phyloP scores from a whole-genome alignment of 2,329 filamentous ascomycete species.

The Alternaria gansuensis region DNA sequence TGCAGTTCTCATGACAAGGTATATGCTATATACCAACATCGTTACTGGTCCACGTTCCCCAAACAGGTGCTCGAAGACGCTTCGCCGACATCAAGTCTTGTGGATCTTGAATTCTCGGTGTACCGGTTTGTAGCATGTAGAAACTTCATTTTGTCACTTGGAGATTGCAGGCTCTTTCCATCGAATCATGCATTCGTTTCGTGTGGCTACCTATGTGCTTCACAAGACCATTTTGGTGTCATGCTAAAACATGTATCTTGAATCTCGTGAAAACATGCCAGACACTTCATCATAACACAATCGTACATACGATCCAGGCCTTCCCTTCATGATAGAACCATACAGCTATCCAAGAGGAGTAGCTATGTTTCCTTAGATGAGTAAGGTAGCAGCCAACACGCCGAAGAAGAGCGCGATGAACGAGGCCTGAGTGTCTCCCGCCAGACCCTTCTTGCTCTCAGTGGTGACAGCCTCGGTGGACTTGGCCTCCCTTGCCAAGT shows the following conservation, averaged over 20 bases:
- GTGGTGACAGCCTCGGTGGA: slow-evolving; percentile 5
- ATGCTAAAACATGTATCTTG: neutral
- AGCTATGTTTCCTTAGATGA: slow-evolving; percentile 14
- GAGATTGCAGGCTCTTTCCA: too few species aligned
- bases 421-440: slow-evolving; percentile 13
- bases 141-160: too few species aligned
- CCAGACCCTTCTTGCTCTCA: slow-evolving; percentile 9
- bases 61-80: too few species aligned
- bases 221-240: neutral
- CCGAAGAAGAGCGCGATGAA: slow-evolving; percentile 18
- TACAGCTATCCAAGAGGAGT: neutral
- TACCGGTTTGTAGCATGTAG: neutral
- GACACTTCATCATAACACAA: neutral
- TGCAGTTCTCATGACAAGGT: too few species aligned
- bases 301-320: neutral
- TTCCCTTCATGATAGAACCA: neutral
- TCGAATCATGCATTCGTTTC: neutral
- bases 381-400: slow-evolving; percentile 12
- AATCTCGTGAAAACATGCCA: neutral
- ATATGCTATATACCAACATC: too few species aligned
- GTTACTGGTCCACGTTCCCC: too few species aligned
- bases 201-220: neutral
- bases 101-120: too few species aligned
- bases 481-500: slow-evolving; percentile 12
- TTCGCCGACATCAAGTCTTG: too few species aligned